These are phyloP conservation scores for Suaeda aralocaspica DNA, from an alignment of 148 eudicot genomes.

Conservation along the genomic window DNA sequence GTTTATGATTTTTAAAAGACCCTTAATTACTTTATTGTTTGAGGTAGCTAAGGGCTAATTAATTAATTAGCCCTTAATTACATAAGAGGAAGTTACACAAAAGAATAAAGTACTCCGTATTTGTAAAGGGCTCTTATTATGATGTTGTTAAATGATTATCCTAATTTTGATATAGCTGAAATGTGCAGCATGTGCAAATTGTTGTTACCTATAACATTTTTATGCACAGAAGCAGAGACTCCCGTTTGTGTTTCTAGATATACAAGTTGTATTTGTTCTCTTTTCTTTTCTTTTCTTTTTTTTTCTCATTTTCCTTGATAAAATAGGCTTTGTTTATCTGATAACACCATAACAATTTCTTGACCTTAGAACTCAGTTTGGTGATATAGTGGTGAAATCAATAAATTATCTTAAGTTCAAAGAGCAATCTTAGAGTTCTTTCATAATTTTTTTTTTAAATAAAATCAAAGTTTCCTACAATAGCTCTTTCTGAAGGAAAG, in stretches of 20 bases:
- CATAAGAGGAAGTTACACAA: neutral
- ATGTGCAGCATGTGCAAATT: slow-evolving; percentile 29
- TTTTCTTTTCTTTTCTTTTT: neutral
- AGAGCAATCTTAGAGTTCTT: neutral
- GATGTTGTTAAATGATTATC: neutral
- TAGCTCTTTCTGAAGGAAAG: neutral
- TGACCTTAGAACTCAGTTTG: neutral
- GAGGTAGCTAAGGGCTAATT: neutral
- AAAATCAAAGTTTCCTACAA: neutral
- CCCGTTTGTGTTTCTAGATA: slow-evolving; percentile 19
- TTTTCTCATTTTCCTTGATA: too few species aligned
- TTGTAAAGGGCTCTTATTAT: neutral
- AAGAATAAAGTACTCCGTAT: neutral
- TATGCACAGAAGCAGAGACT: slow-evolving; percentile 28
- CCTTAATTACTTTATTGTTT: neutral
- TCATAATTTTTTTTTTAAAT: too few species aligned
- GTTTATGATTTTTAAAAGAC: slow-evolving; percentile 2
- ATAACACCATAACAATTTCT: neutral
- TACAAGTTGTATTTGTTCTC: slow-evolving; percentile 6
- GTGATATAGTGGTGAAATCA: neutral
- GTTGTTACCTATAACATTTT: slow-evolving; percentile 31
- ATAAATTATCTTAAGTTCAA: neutral
- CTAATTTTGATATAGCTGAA: slow-evolving; percentile 11
- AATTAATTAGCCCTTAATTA: neutral
- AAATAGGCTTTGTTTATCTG: neutral